These are phyloP conservation scores for Graphium sp. DNA, from an alignment of 2,329 filamentous ascomycete species.

Conservation along the genomic window DNA sequence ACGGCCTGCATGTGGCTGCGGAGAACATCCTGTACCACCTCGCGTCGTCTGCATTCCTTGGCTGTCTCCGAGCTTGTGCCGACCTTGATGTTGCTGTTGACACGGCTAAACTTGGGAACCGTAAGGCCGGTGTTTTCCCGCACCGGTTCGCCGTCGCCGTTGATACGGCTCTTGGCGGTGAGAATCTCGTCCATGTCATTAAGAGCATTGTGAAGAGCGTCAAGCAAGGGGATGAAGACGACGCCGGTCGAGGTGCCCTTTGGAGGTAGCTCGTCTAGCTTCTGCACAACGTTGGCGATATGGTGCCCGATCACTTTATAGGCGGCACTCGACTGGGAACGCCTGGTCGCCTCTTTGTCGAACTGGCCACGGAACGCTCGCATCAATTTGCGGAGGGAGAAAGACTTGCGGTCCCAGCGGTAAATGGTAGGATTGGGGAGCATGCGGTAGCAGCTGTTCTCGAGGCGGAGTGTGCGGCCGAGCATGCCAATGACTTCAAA, in stretches of 20 bases:
- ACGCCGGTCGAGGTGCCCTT: no score
- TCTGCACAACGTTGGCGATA: conserved; percentile 10
- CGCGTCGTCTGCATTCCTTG: conserved; percentile 11
- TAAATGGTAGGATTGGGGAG: conserved; percentile 39
- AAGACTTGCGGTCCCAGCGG: conserved; percentile 32
- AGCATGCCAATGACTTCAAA: conserved; percentile 45
- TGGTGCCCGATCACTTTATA: conserved; percentile 12
- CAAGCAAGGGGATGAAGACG: conserved; percentile 17
- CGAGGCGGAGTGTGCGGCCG: conserved; percentile 28
- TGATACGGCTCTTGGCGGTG: conserved; percentile 11
- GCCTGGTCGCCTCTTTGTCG: conserved; percentile 6
- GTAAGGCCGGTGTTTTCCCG: no score
- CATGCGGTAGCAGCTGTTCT: conserved; percentile 30
- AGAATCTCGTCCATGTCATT: conserved; percentile 25
- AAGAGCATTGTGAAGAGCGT: conserved; percentile 21
- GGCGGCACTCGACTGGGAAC: no score
- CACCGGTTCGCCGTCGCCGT: background rate
- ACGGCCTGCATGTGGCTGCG: conserved; percentile 32
- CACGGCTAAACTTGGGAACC: no score
- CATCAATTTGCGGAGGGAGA: conserved; percentile 24
- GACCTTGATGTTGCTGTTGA: background rate
- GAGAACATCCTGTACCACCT: conserved; percentile 25
- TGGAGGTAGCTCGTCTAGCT: no score
- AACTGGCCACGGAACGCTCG: conserved; percentile 19
- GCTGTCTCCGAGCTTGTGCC: conserved; percentile 6